phyloP scores from a whole-genome alignment of 495 filamentous ascomycete species.

The Acidiella bohemica region DNA sequence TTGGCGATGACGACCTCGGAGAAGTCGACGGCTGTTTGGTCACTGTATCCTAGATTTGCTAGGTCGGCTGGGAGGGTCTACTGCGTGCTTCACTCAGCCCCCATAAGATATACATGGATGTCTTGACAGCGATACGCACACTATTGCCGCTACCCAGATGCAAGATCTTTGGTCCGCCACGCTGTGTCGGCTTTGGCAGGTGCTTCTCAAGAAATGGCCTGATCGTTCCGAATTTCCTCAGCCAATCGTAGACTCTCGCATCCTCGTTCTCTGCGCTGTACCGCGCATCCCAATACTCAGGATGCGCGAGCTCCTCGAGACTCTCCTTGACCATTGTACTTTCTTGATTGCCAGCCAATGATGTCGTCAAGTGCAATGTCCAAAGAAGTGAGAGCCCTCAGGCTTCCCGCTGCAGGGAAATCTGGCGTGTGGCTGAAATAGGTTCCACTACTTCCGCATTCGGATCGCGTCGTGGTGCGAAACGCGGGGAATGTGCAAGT shows the following conservation, averaged over 20 bases:
- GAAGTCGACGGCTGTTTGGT: constrained; percentile 48
- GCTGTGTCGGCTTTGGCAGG: constrained; percentile 22
- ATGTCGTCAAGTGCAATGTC: no score
- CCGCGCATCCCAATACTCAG: constrained; percentile 41
- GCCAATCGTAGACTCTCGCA: constrained; percentile 38
- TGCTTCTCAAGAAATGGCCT: constrained; percentile 35
- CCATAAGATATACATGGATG: background rate
- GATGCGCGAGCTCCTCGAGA: constrained; percentile 27
- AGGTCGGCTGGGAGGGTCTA: constrained; percentile 41
- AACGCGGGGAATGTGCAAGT: background rate
- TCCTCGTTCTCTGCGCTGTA: constrained; percentile 30
- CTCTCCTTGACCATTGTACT: background rate
- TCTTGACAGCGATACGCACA: constrained; percentile 36
- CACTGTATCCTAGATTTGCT: constrained; percentile 34
- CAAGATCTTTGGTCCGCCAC: constrained; percentile 22
- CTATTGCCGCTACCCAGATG: constrained; percentile 48
- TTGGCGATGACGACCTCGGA: constrained; percentile 37
- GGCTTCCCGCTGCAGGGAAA: no score
- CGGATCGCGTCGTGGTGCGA: background rate
- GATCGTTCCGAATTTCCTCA: constrained; percentile 36
- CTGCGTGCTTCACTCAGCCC: background rate
- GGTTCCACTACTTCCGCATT: no score
- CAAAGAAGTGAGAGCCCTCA: no score
- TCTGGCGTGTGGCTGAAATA: background rate
- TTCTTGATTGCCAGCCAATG: background rate